Conservation (phyloP, 140 eudicot species). For the Ambrosia hybrid region DNA sequence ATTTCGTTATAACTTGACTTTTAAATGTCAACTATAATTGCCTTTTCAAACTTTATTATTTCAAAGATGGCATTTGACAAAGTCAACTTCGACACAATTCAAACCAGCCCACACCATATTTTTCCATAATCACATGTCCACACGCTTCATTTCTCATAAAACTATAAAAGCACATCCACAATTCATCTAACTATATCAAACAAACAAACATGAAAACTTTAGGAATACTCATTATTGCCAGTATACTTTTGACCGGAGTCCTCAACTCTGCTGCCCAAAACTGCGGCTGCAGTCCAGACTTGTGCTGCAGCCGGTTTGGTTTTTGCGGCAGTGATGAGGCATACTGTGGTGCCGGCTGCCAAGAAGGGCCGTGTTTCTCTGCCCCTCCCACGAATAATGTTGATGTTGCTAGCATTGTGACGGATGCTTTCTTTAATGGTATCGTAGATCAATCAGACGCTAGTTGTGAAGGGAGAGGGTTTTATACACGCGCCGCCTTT, state of each 20-base stretch:
- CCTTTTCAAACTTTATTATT: background rate
- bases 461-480: conserved; percentile 47
- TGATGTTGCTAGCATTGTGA: conserved; percentile 39
- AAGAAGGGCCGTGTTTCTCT: conserved; percentile 38
- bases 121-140: background rate
- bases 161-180: conserved; percentile 1
- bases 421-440: conserved; percentile 45
- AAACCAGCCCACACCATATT: background rate
- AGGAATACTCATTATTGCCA: background rate
- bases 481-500: conserved; percentile 41
- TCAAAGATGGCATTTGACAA: background rate
- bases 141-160: background rate
- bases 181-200: background rate
- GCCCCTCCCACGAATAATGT: conserved; percentile 29
- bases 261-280: conserved; percentile 36
- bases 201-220: conserved; percentile 23
- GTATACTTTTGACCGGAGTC: conserved; percentile 19
- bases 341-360: conserved; percentile 59
- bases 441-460: conserved; percentile 38
- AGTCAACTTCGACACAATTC: conserved; percentile 2
- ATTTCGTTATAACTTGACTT: too few relatives aligned
- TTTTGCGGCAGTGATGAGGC: conserved; percentile 44
- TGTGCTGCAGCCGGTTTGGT: conserved; percentile 55
- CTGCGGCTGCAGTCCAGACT: conserved; percentile 46
- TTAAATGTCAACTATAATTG: too few relatives aligned